A percentile compares a stretch with the other conserved stretches of the same genome.
phyloP scores from a whole-genome alignment of 2,329 filamentous ascomycete species.

The Hypoxylon sp. region DNA sequence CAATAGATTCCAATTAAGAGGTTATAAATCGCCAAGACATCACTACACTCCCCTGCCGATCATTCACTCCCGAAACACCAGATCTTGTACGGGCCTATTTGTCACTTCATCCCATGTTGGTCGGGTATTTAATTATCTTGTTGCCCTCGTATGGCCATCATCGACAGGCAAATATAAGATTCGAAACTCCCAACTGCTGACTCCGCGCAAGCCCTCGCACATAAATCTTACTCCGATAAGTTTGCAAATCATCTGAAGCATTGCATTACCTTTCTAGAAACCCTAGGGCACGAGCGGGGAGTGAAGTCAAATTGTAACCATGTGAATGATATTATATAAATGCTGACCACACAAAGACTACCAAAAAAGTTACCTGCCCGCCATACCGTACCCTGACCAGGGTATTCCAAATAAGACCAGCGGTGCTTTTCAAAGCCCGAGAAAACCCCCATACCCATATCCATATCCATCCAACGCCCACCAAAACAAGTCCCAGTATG shows the following conservation, averaged over 20 bases:
- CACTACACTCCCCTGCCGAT: slow-evolving; percentile 29
- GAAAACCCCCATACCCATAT: slow-evolving; percentile 6
- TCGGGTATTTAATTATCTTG: slow-evolving; percentile 25
- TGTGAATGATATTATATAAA: slow-evolving; percentile 18
- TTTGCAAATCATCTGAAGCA: slow-evolving; percentile 16
- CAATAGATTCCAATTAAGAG: slow-evolving; percentile 19
- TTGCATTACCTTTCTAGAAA: too few relatives aligned
- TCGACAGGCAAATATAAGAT: neutral
- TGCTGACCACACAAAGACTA: slow-evolving; percentile 8
- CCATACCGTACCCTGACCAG: slow-evolving; percentile 1
- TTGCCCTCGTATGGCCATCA: slow-evolving; percentile 6
- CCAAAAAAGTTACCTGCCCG: slow-evolving; percentile 1
- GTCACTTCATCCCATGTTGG: slow-evolving; percentile 1
- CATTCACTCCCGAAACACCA: slow-evolving; percentile 29
- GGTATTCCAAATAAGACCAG: slow-evolving; percentile 17
- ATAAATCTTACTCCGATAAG: slow-evolving; percentile 22
- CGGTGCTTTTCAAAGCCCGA: slow-evolving; percentile 37
- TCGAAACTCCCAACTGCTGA: neutral
- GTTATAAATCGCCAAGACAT: slow-evolving; percentile 36
- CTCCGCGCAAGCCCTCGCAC: slow-evolving; percentile 3
- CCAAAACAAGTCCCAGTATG: slow-evolving; percentile 2
- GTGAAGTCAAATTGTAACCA: neutral
- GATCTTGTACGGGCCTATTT: slow-evolving; percentile 11
- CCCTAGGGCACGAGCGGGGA: neutral
- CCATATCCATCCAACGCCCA: slow-evolving; percentile 6